Evolutionary conservation across 306 rosid genomes (phyloP), one percentile per base, ranked within the genome.

Genomic region (Vigna hirtella): DNA sequence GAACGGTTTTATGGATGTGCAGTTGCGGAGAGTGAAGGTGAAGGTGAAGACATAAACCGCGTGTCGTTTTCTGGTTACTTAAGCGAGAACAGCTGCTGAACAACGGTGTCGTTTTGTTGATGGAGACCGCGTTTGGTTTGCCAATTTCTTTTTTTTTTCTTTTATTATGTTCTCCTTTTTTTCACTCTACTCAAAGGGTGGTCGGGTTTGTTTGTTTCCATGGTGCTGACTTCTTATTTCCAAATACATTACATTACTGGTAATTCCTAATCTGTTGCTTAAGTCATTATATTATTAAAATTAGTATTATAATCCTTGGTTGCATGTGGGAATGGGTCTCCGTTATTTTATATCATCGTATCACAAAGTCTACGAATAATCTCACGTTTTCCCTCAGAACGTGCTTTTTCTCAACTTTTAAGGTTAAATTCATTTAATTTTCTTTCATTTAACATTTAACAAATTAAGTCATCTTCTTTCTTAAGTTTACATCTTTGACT

Each of bases 181-280:
- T 73, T 61, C 61, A 78, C 83, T 78, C 80, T 74, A 83, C 77
- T 73, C 83, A 78, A 77, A 9, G 12, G 13, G 47, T 26, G 75
- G 81, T 67, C 32, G 36, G 32, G 45, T 59, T 58, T 59, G 56
- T 38, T 73, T 17, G 71, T 36, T 74, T 74, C 61, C 26, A 17
- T 62, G 66, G 18, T 16, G 66, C 59, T 45, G 59, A 45, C 24
- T 67, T 74, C 42, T 52, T 32, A 24, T 36, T 49, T 36, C 77
- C 38, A 36, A 66, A 72, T 69, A 16, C 45, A 49, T 40, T 49
- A 77, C 85, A 15, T 82, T 6, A 6, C 9, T 15, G 28, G 43
- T 40, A 51, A 61, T 24, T 66, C 32, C 49, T 51, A 40, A 50
- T 53, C 56, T 55, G 22, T 24, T 76, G 65, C 43, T 53, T 24